These are phyloP conservation scores for Musa schizocarpa DNA, from an alignment of 176 grass and related monocot genomes.

Conservation along the genomic window DNA sequence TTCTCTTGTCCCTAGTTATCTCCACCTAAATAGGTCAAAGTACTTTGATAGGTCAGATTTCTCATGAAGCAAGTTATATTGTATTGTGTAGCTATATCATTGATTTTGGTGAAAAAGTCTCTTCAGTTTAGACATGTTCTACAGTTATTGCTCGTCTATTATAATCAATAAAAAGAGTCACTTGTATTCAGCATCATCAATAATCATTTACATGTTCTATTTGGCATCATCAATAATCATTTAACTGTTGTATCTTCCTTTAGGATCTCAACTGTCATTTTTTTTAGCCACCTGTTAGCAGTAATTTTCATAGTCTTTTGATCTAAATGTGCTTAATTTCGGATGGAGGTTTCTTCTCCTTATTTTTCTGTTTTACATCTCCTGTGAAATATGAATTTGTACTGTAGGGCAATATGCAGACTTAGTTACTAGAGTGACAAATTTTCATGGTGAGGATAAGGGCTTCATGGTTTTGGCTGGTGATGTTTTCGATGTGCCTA, in stretches of 20 bases:
- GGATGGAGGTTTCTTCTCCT: neutral
- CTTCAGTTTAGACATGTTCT: neutral
- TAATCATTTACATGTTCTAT: neutral
- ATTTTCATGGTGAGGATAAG: conserved; percentile 79
- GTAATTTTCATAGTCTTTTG: neutral
- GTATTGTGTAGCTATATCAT: neutral
- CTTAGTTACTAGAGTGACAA: conserved; percentile 62
- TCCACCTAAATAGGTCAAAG: neutral
- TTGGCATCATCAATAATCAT: neutral
- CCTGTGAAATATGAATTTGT: neutral
- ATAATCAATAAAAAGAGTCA: neutral
- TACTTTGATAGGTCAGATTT: neutral
- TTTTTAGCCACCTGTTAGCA: neutral
- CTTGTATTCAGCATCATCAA: neutral
- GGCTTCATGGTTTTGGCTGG: conserved; percentile 90
- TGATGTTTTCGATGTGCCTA: conserved; percentile 87
- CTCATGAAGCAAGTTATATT: neutral
- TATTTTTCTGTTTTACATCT: neutral
- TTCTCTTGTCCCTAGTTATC: neutral
- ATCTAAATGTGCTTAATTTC: neutral
- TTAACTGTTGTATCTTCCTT: neutral
- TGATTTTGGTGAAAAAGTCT: neutral
- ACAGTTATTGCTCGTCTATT: too few species aligned
- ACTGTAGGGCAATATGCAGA: conserved; percentile 67
- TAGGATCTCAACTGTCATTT: neutral